Evolutionary conservation across 2,329 filamentous ascomycete species (phyloP), one percentile per base, ranked within the genome.

Genomic region (Phoma sp.): DNA sequence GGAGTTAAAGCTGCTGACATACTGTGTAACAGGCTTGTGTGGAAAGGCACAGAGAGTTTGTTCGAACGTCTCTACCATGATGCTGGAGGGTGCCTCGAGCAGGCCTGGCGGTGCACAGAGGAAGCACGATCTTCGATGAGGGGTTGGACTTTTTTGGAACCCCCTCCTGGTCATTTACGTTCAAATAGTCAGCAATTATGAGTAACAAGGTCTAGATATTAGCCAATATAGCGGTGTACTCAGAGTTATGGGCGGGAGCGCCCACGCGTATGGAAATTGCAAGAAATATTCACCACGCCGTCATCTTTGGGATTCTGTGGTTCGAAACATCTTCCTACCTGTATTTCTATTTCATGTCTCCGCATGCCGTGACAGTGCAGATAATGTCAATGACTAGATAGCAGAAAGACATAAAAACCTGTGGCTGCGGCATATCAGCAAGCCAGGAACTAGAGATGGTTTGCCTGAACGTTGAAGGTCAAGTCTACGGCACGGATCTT

Each of bases 321-420:
- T 77, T 1, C 78, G 69, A 0, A 81, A 70, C 0, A 61, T 47
- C 50, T 76, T 78, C 1, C 64, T 10, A 0, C 49, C 29, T 3
- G 74, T 71, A 62, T 78, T 80, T 0, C 63, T 60, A 38, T 72
- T 76, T 68, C 78, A 86, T 64, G 86, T 70, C 62, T 0, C 76
- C 78, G 0, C 78, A 62, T 0, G 81, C 70, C 68, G 84, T 81
- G 2, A 65, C 71, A 0, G 80, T 85, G 21, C 80, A 70, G 6
- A 83, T 64, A 2, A 64, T 64, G 58, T 82, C 83, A 62, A 77
- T 76, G 1, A 70, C 62, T 3, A 82, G 64, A 60, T 84, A 83
- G 1, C 80, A 43, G n/a, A 80, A 62, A 0, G 79, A 81, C 0
- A 82, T 55, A 4, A 83, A 47, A 0, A 81, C 47, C 17, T 17